Base-by-base conservation (phyloP, 2,329 filamentous ascomycete species). In the Sclerotinia spermophila region DNA sequence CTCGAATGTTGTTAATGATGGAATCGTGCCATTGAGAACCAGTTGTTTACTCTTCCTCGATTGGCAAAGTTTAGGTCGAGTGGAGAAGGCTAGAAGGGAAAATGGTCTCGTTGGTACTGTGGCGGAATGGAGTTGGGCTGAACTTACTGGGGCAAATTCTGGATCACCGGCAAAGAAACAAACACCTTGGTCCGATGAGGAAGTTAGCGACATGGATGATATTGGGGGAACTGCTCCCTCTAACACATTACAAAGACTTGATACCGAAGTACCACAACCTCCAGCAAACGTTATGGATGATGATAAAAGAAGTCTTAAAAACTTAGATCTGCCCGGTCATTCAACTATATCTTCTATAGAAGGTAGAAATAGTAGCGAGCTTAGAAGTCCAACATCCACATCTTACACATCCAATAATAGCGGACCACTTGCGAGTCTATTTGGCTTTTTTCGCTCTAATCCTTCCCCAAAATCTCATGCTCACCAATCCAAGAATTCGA, bases 1-100 rank as follows among this genome's bases (percentile, higher is more conserved):
- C 80, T 97, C 94, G 2, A 98, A 98, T 77, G 94, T 98, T 19
- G 95, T 98, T 75, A 98, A 98, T 78, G 95, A 98, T 81, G 95
- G 94, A 4, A 97, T 99, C 75, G 96, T 99, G 6, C 96, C 96
- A 3, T 83, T 99, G 45, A 89, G 96, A 33, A 99, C 96, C 6
- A 98, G 95, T 73, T 99, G 95, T 80, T 84, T 99, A n/a, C 82
- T 99, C 8, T 99, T 99, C 78, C 83, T 99, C 1, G 96, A 99
- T 79, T 99, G 96, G 96, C 92, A 94, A 81, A 96, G 96, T 0
- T 83, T 99, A 5, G 95, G 92, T 7, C 90, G 93, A 53, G 96
- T 99, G 1, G 94, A 98, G 75, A 99, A 99, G 81, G 95, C 96
- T 17, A 88, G 95, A 33, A 85, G 96, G 79, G 95, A 97, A 79